These are phyloP conservation scores for Taphrina betulina DNA, from an alignment of 1,139 yeast species.

Conservation along the genomic window DNA sequence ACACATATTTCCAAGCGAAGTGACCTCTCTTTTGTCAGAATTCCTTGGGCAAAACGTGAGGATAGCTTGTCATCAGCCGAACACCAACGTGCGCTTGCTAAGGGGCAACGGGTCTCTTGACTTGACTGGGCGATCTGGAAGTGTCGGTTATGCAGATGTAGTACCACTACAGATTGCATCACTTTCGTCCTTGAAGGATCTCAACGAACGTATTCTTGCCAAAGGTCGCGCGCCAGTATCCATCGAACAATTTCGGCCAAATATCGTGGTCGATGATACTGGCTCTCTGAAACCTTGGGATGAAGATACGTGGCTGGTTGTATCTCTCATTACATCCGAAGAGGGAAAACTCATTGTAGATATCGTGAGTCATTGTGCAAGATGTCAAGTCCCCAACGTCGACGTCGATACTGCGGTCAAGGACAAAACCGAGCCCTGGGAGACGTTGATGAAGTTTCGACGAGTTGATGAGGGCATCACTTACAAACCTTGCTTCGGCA, in stretches of 20 bases:
- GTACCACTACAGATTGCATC: conserved; percentile 23
- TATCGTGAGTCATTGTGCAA: conserved; percentile 14
- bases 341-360: conserved; percentile 10
- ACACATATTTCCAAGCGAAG: conserved; percentile 3
- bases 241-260: conserved; percentile 22
- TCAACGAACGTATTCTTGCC: conserved; percentile 4
- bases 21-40: neutral
- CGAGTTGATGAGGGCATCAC: conserved; percentile 22
- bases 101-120: conserved; percentile 1
- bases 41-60: conserved; percentile 22
- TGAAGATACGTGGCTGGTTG: conserved; percentile 24
- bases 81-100: conserved; percentile 5
- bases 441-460: conserved; percentile 13
- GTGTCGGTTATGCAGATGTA: conserved; percentile 29
- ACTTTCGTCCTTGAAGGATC: conserved; percentile 15
- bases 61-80: conserved; percentile 15
- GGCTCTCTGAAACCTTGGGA: conserved; percentile 22
- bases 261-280: conserved; percentile 28
- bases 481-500: conserved; percentile 29
- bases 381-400: conserved; percentile 29
- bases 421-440: conserved; percentile 26
- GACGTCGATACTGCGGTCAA: conserved; percentile 20
- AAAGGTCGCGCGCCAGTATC: conserved; percentile 5
- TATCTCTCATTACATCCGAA: conserved; percentile 1
- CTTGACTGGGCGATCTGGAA: conserved; percentile 8